Evolutionary conservation across 2,329 filamentous ascomycete genomes (phyloP).

Genomic region (Botrytis elliptica): DNA sequence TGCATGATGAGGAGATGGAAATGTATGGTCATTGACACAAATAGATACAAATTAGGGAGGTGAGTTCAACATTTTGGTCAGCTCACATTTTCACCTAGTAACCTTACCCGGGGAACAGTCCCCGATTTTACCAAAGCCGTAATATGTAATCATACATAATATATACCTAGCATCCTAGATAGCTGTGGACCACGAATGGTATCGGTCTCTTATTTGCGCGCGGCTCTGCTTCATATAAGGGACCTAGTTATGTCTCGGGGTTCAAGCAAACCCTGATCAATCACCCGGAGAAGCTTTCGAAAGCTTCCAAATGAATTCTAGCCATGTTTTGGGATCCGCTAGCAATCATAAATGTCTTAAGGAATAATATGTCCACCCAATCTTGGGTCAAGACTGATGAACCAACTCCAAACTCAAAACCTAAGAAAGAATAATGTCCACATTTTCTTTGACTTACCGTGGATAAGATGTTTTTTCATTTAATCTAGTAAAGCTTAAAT

Average conservation of each 20-base stretch:
- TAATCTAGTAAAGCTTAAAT: background rate
- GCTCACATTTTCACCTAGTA: constrained; percentile 3
- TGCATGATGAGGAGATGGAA: background rate
- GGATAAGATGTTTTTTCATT: background rate
- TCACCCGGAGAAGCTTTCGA: constrained; percentile 7
- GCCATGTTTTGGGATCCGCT: constrained; percentile 3
- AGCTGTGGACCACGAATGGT: background rate
- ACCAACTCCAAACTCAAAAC: background rate
- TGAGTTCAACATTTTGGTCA: background rate
- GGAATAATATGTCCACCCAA: constrained; percentile 1
- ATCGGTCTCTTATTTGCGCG: constrained; percentile 9
- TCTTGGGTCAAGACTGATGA: background rate
- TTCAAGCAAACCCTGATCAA: background rate
- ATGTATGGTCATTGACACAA: constrained; percentile 6
- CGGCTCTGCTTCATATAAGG: constrained; percentile 12
- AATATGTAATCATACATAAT: background rate
- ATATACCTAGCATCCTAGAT: background rate
- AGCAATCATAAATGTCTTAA: constrained; percentile 13
- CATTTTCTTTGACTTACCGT: background rate
- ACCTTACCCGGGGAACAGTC: background rate
- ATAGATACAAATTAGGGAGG: constrained; percentile 9
- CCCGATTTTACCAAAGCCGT: background rate
- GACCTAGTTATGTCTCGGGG: constrained; percentile 7
- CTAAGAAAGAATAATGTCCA: background rate
- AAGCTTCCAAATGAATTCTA: constrained; percentile 6